phyloP scores from a whole-genome alignment of 805 yeast species.

The Crinitomyces ghanaensis region DNA sequence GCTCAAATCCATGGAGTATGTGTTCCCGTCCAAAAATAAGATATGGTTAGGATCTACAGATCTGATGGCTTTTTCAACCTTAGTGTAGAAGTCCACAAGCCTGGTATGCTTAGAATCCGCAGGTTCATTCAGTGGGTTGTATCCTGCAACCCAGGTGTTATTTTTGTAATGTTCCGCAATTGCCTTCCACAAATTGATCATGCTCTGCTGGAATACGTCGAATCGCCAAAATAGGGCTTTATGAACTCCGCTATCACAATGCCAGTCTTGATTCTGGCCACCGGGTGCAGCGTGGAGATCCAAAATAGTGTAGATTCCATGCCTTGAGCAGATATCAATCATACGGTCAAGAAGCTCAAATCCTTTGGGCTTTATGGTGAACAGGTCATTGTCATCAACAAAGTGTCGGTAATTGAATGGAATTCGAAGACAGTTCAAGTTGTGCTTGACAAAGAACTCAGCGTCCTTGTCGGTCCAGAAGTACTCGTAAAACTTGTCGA shows the following conservation, averaged over 20 bases:
- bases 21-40: conserved; percentile 39
- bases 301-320: conserved; percentile 38
- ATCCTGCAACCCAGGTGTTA: conserved; percentile 43
- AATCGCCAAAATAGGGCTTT: conserved; percentile 39
- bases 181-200: conserved; percentile 35
- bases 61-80: conserved; percentile 32
- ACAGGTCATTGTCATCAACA: conserved; percentile 35
- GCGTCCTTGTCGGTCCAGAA: conserved; percentile 44
- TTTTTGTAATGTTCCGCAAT: conserved; percentile 36
- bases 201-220: conserved; percentile 37
- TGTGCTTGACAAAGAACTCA: conserved; percentile 31
- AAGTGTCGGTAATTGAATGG: conserved; percentile 44
- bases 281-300: conserved; percentile 43
- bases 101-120: conserved; percentile 34
- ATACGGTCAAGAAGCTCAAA: conserved; percentile 34
- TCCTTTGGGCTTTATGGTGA: conserved; percentile 33
- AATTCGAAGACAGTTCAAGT: conserved; percentile 37
- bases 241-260: conserved; percentile 36
- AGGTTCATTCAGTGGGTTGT: conserved; percentile 45
- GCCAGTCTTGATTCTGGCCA: conserved; percentile 48
- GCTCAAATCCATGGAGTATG: conserved; percentile 40
- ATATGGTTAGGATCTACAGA: conserved; percentile 38
- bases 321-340: conserved; percentile 33
- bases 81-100: conserved; percentile 30
- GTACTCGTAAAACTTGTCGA: conserved; percentile 41